Evolutionary conservation across 345 rosid species (phyloP), one percentile per base, ranked within the genome.

Genomic region (Isatis tinctoria): DNA sequence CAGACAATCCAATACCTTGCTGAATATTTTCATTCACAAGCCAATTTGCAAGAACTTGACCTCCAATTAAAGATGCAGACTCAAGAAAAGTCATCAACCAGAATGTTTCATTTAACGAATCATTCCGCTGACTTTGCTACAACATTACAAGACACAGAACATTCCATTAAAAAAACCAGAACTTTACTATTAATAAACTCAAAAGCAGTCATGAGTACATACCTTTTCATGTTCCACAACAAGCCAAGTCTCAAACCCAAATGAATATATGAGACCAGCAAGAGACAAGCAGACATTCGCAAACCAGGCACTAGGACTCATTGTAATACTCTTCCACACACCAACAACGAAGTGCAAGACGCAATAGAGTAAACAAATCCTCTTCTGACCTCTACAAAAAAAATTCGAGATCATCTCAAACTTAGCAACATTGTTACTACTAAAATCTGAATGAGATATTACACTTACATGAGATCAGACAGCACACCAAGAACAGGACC

Each of bases 31-130:
- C 66, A 71, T 67, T 88, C 32, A 81, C 80, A 67, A 87, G 59
- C 97, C 90, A 89, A 81, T 92, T 95, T 7, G 85, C 78, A 47
- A 92, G 86, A 66, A 83, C 83, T 82, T 92, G 98, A 79, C 91
- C 84, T 79, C 90, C 91, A 59, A 90, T 80, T 30, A 86, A 84
- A 51, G 91, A 79, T 39, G 81, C 92, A 12, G 97, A 87, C 83
- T 92, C 98, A 8, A 90, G 80, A 65, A 90, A 87, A 47, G 85
- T 87, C 98, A 95, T 92, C 58, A 90, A 75, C 99, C 98, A 90
- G 70, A 92, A 95, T n/a, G 87, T 90, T 58, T 90, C 96, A 52
- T 75, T 87, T 81, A 92, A 80, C 62, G 79, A 72, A 60, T 90
- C 96, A 75, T 86, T 90, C 62, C 94, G 74, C 70, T 86, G 90